These are phyloP conservation scores for Hordeum pubiflorum DNA, from an alignment of 202 grass and related monocot species.

Conservation along the genomic window DNA sequence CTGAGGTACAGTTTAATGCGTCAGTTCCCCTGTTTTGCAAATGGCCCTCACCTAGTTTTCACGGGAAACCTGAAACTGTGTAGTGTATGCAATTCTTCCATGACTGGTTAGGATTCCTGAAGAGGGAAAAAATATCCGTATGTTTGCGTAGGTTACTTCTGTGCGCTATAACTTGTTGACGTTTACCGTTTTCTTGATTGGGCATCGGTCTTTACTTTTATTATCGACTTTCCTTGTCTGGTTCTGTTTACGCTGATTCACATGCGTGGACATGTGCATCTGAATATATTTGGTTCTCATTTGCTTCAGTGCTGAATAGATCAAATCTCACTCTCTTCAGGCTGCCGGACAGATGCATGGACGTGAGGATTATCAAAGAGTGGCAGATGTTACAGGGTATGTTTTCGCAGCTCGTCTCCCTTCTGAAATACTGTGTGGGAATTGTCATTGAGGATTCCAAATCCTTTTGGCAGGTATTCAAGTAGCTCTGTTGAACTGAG, in stretches of 20 bases:
- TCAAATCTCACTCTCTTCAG: constrained; percentile 33
- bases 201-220: neutral
- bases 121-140: neutral
- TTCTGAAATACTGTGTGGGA: neutral
- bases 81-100: constrained; percentile 1
- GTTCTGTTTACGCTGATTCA: neutral
- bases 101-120: constrained; percentile 5
- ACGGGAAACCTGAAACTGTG: constrained; percentile 19
- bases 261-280: neutral
- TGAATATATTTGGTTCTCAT: neutral
- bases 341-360: constrained; percentile 45
- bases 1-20: constrained; percentile 44
- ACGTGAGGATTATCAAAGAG: constrained; percentile 43
- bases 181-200: constrained; percentile 8
- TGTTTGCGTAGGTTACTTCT: constrained; percentile 7
- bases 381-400: constrained; percentile 38
- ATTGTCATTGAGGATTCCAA: constrained; percentile 6
- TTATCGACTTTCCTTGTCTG: neutral
- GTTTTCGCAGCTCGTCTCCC: neutral
- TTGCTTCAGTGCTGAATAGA: neutral
- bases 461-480: constrained; percentile 39
- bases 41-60: constrained; percentile 13
- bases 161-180: constrained; percentile 13
- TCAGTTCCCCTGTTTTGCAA: constrained; percentile 30
- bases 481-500: constrained; percentile 47